These are phyloP conservation scores for Rhizoctonia solani DNA, from an alignment of 1,284 basidiomycete genomes.

Conservation along the genomic window DNA sequence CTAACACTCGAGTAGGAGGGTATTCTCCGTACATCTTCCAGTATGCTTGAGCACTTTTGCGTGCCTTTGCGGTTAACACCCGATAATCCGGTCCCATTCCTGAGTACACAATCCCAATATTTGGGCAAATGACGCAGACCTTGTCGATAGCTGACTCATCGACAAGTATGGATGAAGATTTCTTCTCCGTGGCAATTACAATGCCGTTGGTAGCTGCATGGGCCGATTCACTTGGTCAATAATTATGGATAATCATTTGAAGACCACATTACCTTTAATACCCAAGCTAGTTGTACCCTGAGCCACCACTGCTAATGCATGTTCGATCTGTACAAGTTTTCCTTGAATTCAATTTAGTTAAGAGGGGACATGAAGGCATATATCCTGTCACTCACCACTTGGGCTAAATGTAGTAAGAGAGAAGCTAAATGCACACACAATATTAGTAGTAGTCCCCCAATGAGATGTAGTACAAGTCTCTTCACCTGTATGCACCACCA, in stretches of 20 bases:
- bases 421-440: constrained; percentile 64
- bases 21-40: constrained; percentile 99
- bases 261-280: constrained; percentile 79
- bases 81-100: constrained; percentile 99
- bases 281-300: constrained; percentile 96
- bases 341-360: neutral
- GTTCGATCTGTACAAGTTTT: constrained; percentile 94
- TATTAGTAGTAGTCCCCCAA: constrained; percentile 22
- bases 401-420: constrained; percentile 99
- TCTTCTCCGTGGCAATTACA: constrained; percentile 99
- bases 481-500: constrained; percentile 80
- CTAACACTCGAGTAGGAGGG: constrained; percentile 95
- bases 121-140: constrained; percentile 94
- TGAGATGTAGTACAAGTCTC: constrained; percentile 39
- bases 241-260: neutral
- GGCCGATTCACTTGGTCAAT: neutral
- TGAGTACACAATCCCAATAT: constrained; percentile 98
- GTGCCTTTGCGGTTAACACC: constrained; percentile 88
- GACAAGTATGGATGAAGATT: constrained; percentile 94
- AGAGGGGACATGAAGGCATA: neutral
- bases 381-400: constrained; percentile 69
- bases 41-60: constrained; percentile 97
- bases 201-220: constrained; percentile 92
- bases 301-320: constrained; percentile 96
- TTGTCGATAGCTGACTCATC: constrained; percentile 98